Evolutionary conservation across 352 stramenopile genomes (phyloP).

Genomic region (Phytophthora syringae): DNA sequence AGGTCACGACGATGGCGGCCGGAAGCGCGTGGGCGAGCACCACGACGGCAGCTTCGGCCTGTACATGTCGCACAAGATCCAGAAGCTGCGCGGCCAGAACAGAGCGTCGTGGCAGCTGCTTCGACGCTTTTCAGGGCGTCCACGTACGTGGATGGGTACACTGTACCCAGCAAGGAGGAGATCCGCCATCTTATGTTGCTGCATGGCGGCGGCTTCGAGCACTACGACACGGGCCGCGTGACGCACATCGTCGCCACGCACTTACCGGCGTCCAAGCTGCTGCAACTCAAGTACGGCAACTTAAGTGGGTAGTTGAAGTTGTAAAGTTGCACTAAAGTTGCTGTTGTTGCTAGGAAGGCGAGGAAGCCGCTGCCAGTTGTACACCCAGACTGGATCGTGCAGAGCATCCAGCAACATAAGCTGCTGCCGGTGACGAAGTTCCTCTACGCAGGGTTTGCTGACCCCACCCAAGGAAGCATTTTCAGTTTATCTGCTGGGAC

Average conservation of each 20-base stretch:
- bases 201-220: slow-evolving; percentile 87
- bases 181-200: slow-evolving; percentile 80
- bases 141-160: slow-evolving; percentile 91
- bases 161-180: slow-evolving; percentile 83
- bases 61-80: slow-evolving; percentile 93
- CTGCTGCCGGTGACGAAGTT: slow-evolving; percentile 85
- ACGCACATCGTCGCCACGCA: slow-evolving; percentile 91
- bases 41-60: slow-evolving; percentile 88
- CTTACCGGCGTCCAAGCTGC: slow-evolving; percentile 84
- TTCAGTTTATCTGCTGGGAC: slow-evolving; percentile 23
- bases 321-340: neutral
- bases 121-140: slow-evolving; percentile 81
- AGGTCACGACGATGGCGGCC: slow-evolving; percentile 22
- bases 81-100: slow-evolving; percentile 87
- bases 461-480: slow-evolving; percentile 69
- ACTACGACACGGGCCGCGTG: slow-evolving; percentile 86
- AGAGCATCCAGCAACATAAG: slow-evolving; percentile 79
- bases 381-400: slow-evolving; percentile 92
- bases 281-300: slow-evolving; percentile 70
- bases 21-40: slow-evolving; percentile 80
- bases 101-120: slow-evolving; percentile 31
- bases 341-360: slow-evolving; percentile 48
- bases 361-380: slow-evolving; percentile 77
- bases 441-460: slow-evolving; percentile 83
- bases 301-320: slow-evolving; percentile 27